Conservation (phyloP, 2,329 filamentous ascomycete genomes). For the Phoma sp. region DNA sequence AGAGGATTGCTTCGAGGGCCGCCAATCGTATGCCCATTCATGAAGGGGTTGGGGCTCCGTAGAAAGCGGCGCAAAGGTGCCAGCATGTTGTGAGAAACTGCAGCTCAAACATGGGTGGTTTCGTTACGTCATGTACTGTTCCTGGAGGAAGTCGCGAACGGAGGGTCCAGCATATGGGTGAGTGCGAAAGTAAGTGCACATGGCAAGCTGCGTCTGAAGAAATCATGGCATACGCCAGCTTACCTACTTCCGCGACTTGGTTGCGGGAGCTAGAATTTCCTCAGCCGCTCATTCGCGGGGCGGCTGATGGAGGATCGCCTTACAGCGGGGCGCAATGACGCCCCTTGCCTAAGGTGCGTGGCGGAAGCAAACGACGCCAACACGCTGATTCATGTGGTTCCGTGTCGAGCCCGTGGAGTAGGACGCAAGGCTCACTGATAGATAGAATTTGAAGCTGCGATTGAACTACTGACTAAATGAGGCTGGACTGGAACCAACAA, state of each 20-base stretch:
- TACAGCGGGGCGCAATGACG: not conserved
- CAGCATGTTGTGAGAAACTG: not conserved
- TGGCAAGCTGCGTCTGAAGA: conserved; percentile 1
- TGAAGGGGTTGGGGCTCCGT: conserved; percentile 9
- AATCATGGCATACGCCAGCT: conserved; percentile 6
- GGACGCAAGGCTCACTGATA: not conserved
- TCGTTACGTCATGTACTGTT: conserved; percentile 4
- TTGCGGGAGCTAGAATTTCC: conserved; percentile 4
- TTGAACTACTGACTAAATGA: conserved; percentile 10
- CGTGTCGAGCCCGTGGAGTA: not conserved
- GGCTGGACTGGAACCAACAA: conserved; percentile 1
- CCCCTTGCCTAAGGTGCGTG: not conserved
- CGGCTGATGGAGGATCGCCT: not conserved
- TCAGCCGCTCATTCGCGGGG: conserved; percentile 7
- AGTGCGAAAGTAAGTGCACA: not conserved
- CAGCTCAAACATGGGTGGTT: not conserved
- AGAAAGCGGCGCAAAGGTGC: conserved; percentile 14
- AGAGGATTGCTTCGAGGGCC: conserved; percentile 1
- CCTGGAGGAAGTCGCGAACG: not conserved
- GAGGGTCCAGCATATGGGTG: not conserved
- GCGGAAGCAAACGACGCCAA: conserved; percentile 1
- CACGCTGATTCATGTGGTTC: not conserved
- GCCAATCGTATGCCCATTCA: conserved; percentile 12
- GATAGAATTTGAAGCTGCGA: not conserved
- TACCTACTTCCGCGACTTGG: conserved; percentile 8